These are phyloP conservation scores for Exophiala aquamarina DNA, from an alignment of 2,329 filamentous ascomycete species.

Conservation along the genomic window DNA sequence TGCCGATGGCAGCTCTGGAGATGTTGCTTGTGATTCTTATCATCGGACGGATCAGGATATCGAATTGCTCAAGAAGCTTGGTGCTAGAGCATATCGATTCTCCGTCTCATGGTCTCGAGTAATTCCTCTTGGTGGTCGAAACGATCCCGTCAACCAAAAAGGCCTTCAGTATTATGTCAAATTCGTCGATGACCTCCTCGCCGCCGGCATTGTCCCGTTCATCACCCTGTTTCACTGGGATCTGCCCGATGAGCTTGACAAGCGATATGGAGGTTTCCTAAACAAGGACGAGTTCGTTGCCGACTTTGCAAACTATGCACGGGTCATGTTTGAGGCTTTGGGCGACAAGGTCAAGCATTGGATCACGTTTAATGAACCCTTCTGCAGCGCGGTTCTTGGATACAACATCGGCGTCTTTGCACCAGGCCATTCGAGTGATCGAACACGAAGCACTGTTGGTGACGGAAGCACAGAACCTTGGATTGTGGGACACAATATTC, in stretches of 20 bases:
- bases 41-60: conserved; percentile 77
- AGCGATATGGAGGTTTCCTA: conserved; percentile 77
- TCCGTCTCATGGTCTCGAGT: conserved; percentile 81
- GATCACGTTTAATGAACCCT: conserved; percentile 91
- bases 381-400: conserved; percentile 78
- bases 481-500: conserved; percentile 77
- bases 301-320: conserved; percentile 78
- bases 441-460: conserved; percentile 67
- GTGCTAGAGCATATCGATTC: conserved; percentile 77
- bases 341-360: conserved; percentile 76
- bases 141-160: conserved; percentile 76
- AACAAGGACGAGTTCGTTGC: conserved; percentile 79
- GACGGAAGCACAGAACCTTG: conserved; percentile 77
- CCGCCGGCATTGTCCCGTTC: conserved; percentile 74
- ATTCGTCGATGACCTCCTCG: conserved; percentile 75
- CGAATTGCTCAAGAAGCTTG: conserved; percentile 70
- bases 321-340: conserved; percentile 71
- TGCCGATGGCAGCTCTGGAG: conserved; percentile 72
- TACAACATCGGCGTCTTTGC: conserved; percentile 78
- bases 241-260: conserved; percentile 73
- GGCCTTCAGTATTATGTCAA: conserved; percentile 77
- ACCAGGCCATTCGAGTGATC: conserved; percentile 77
- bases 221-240: conserved; percentile 90
- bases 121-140: conserved; percentile 79
- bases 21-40: conserved; percentile 83